Evolutionary conservation across 2,329 filamentous ascomycete species (phyloP), one percentile per base, ranked within the genome.

Genomic region (Aspergillus sp.): DNA sequence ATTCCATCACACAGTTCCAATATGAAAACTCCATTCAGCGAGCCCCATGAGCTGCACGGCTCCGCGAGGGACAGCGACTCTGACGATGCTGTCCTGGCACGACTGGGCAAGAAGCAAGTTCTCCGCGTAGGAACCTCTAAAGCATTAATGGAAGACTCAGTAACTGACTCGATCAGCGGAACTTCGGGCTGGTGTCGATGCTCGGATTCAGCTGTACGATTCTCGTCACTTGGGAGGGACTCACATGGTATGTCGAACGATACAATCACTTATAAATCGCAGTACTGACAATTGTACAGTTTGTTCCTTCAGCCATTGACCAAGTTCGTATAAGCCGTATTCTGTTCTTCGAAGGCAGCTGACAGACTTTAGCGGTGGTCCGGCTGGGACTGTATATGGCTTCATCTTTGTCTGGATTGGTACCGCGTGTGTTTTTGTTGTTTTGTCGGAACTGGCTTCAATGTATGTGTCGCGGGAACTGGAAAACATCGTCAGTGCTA

Each of bases 371-470:
- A 71, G 71, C 62, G 71, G 72, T 47, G 72, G 72, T n/a, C 62
- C 70, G 2, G 69, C 68, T 0, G 70, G 69, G 22, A 62, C 71
- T 2, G 58, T 74, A 1, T 74, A 71, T 41, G 67, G 65, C 2
- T 74, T 64, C 43, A 56, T 74, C 11, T 68, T 74, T 42, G 68
- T 62, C 11, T 73, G 71, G 70, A n/a, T 64, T 11, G 68, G 71
- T 12, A 68, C 65, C 8, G 63, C 64, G 1, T 61, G 59, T 1
- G 62, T 62, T 4, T 66, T 71, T 47, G 64, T 67, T 12, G 58
- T 68, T 7, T 53, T 74, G 2, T 64, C 68, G 0, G 71, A 74
- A 34, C 56, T 73, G 60, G 67, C 64, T 0, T 74, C 71, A 5
- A 74, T 74, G 69, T 71, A 65, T 41, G 57, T 41, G 5, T 17